These are phyloP conservation scores for Amphirosellinia nigrospora DNA, from an alignment of 495 filamentous ascomycete species.

Conservation along the genomic window DNA sequence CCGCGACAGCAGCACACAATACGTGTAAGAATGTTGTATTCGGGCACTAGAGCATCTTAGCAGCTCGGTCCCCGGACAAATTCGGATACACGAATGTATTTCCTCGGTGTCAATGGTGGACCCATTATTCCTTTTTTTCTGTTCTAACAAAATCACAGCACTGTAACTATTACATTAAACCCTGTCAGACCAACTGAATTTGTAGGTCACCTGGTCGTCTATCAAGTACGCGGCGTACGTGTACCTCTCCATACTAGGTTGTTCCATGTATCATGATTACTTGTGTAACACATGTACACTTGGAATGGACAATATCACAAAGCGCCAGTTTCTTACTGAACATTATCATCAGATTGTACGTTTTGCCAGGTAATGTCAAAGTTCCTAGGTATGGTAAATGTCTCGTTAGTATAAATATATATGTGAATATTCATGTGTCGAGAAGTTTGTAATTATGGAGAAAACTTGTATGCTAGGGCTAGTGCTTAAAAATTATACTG, in stretches of 20 bases:
- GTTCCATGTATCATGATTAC: constrained; percentile 1
- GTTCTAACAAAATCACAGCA: neutral
- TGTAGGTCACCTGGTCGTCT: constrained; percentile 17
- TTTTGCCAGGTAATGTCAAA: neutral
- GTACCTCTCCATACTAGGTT: constrained; percentile 10
- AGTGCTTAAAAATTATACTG: neutral
- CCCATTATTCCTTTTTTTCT: constrained; percentile 4
- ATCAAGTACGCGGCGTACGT: neutral
- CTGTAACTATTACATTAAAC: constrained; percentile 6
- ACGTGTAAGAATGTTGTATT: constrained; percentile 18
- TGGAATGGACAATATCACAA: neutral
- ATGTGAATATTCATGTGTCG: neutral
- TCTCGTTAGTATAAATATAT: neutral
- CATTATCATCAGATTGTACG: neutral
- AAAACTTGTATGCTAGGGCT: neutral
- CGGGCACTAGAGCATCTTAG: constrained; percentile 1
- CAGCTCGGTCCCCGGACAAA: constrained; percentile 14
- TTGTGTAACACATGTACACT: neutral
- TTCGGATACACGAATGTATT: neutral
- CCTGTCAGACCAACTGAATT: constrained; percentile 19
- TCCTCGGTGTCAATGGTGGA: constrained; percentile 19
- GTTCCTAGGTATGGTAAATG: no score
- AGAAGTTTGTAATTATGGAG: neutral
- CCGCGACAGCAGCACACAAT: neutral
- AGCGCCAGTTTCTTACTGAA: neutral